phyloP scores from a whole-genome alignment of 306 rosid genomes.

The Benincasa hispida region DNA sequence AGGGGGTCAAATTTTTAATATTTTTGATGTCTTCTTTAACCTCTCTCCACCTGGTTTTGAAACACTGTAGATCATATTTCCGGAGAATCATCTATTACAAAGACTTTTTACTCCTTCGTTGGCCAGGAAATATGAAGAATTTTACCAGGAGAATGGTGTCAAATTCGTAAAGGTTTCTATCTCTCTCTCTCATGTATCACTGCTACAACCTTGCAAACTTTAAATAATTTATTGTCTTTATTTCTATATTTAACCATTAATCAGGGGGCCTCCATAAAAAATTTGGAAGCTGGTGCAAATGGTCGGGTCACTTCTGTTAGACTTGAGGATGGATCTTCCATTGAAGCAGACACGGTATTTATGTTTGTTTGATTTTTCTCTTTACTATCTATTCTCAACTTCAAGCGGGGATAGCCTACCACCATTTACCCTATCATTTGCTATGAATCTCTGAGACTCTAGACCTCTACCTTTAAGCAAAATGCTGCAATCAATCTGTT shows the following conservation, averaged over 20 bases:
- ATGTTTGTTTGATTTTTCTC: background rate
- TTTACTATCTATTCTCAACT: background rate
- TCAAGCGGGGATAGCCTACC: background rate
- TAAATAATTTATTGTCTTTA: background rate
- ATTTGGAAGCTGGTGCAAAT: constrained; percentile 61
- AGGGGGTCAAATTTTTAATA: background rate
- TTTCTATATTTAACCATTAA: constrained; percentile 15
- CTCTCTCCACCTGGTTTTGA: background rate
- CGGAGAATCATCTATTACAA: constrained; percentile 66
- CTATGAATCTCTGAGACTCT: background rate
- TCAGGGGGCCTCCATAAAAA: constrained; percentile 67
- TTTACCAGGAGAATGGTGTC: constrained; percentile 75
- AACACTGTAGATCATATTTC: constrained; percentile 56
- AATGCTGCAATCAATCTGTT: background rate
- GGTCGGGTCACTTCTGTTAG: constrained; percentile 58
- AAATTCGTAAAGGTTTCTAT: constrained; percentile 60
- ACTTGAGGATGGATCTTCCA: constrained; percentile 68
- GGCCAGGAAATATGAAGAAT: constrained; percentile 72
- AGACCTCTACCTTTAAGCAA: background rate
- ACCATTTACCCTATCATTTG: background rate
- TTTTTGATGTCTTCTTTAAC: constrained; percentile 2
- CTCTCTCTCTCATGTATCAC: background rate
- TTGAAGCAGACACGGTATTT: constrained; percentile 75
- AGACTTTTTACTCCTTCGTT: constrained; percentile 90
- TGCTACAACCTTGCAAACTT: background rate